Evolutionary conservation across 208 protist genomes (phyloP).

Genomic region (Lotmaria passim): DNA sequence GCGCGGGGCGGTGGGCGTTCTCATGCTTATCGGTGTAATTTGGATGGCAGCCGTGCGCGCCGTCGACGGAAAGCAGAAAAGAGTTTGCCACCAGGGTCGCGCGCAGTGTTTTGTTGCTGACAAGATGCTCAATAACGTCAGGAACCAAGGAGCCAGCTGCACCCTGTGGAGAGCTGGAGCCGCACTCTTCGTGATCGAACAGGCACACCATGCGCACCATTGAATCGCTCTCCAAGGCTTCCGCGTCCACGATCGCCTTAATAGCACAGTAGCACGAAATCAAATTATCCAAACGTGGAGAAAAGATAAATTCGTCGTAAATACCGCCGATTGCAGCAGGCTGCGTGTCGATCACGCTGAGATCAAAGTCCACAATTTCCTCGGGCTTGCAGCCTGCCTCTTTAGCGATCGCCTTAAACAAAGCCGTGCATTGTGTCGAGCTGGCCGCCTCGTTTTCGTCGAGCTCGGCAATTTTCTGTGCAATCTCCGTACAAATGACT

Average conservation of each 20-base stretch:
- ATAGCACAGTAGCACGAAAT: slow-evolving; percentile 94
- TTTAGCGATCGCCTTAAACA: slow-evolving; percentile 81
- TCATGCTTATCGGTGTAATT: slow-evolving; percentile 97
- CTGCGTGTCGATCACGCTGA: slow-evolving; percentile 95
- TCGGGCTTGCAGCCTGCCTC: slow-evolving; percentile 55
- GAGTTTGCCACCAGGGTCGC: slow-evolving; percentile 84
- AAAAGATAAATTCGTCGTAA: slow-evolving; percentile 96
- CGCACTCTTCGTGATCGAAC: slow-evolving; percentile 93
- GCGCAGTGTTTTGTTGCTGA: slow-evolving; percentile 43
- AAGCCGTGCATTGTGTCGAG: slow-evolving; percentile 59
- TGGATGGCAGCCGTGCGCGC: slow-evolving; percentile 96
- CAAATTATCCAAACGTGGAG: slow-evolving; percentile 96
- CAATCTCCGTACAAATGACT: slow-evolving; percentile 79
- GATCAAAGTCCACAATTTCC: slow-evolving; percentile 96
- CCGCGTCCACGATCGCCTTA: slow-evolving; percentile 67
- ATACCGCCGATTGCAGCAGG: slow-evolving; percentile 89
- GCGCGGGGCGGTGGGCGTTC: slow-evolving; percentile 83
- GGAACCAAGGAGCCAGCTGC: slow-evolving; percentile 75
- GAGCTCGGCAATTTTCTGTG: slow-evolving; percentile 25
- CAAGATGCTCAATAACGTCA: slow-evolving; percentile 81
- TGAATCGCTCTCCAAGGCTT: slow-evolving; percentile 61
- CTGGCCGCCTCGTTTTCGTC: slow-evolving; percentile 17
- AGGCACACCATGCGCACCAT: slow-evolving; percentile 89
- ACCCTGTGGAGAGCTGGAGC: slow-evolving; percentile 77
- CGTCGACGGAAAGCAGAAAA: slow-evolving; percentile 96